Conservation (phyloP, 1,284 basidiomycete species). For the Ganoderma leucocontextum region DNA sequence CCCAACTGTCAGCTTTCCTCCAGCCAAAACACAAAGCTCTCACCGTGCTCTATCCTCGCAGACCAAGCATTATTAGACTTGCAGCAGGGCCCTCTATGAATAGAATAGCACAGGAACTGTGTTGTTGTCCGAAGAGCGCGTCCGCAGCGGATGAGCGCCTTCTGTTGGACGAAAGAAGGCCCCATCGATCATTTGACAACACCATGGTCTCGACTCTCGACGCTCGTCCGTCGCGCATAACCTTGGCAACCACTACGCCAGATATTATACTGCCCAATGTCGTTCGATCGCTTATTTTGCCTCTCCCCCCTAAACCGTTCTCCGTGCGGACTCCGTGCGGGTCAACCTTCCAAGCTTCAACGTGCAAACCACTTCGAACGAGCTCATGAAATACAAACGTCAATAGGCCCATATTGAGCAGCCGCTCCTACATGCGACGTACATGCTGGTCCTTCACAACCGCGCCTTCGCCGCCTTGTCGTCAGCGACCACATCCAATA, state of each 20-base stretch:
- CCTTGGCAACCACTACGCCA: conserved; percentile 4
- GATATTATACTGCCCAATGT: not conserved
- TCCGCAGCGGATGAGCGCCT: not conserved
- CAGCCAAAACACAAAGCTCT: not conserved
- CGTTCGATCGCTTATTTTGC: not conserved
- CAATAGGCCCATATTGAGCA: not conserved
- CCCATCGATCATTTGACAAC: conserved; percentile 6
- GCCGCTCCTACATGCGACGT: not conserved
- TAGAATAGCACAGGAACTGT: conserved; percentile 3
- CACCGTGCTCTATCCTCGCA: not conserved
- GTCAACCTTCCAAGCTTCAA: not conserved
- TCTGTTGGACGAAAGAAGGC: not conserved
- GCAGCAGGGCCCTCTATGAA: not conserved
- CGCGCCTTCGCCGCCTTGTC: conserved; percentile 45
- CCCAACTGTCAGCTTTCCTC: not conserved
- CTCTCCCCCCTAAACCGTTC: too few relatives aligned
- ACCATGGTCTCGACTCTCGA: conserved; percentile 5
- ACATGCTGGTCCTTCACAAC: conserved; percentile 34
- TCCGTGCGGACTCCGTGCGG: not conserved
- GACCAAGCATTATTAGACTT: not conserved
- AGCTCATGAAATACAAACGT: not conserved
- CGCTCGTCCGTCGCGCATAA: not conserved
- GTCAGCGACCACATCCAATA: conserved; percentile 38
- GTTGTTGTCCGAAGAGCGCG: not conserved
- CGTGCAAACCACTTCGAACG: not conserved